Evolutionary conservation across 768 basidiomycete genomes (phyloP).

Genomic region (Termitomyces sp.): DNA sequence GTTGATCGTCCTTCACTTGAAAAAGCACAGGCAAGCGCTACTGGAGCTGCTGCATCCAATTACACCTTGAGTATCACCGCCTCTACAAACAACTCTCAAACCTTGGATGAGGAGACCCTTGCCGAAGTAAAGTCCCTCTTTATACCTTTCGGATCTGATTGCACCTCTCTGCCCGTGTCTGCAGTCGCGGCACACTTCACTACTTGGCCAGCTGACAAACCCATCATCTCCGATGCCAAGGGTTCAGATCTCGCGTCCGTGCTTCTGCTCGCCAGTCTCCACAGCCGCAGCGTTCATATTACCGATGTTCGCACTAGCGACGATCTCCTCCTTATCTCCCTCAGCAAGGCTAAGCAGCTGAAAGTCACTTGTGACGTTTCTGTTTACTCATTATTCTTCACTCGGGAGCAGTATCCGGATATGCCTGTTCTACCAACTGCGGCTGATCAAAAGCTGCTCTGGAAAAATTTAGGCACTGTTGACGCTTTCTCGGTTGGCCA

Average conservation of each 20-base stretch:
- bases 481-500: constrained; percentile 89
- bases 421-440: constrained; percentile 60
- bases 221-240: constrained; percentile 91
- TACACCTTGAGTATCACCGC: constrained; percentile 81
- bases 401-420: constrained; percentile 63
- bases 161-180: constrained; percentile 53
- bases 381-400: constrained; percentile 88
- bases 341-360: constrained; percentile 91
- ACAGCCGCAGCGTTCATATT: constrained; percentile 84
- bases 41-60: constrained; percentile 74
- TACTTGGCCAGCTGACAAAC: constrained; percentile 86
- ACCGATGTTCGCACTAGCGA: constrained; percentile 84
- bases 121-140: constrained; percentile 83
- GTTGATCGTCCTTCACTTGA: constrained; percentile 66
- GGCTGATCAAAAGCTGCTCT: constrained; percentile 77
- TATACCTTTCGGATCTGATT: constrained; percentile 63
- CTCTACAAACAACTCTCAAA: constrained; percentile 55
- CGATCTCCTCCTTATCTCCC: constrained; percentile 83
- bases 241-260: constrained; percentile 91
- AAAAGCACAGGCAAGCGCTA: constrained; percentile 57
- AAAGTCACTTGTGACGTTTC: constrained; percentile 97
- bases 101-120: constrained; percentile 67
- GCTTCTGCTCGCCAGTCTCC: constrained; percentile 88
- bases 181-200: constrained; percentile 83
- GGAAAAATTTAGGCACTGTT: constrained; percentile 78